Percentiles rank a stretch among this genome's conserved stretches.
phyloP scores from a whole-genome alignment of 805 yeast species.

The Candida alai region DNA sequence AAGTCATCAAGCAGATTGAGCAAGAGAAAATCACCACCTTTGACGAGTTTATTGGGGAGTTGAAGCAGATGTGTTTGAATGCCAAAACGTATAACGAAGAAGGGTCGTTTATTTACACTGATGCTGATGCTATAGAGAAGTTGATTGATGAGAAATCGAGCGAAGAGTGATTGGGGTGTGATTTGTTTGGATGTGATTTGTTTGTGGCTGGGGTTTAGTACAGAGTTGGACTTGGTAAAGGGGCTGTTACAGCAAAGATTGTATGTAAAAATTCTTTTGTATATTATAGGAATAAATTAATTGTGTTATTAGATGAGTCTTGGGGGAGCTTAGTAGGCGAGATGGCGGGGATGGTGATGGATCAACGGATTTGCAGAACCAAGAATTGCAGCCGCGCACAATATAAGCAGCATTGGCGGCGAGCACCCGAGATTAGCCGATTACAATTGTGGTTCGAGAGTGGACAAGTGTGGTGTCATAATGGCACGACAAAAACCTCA shows the following conservation, averaged over 20 bases:
- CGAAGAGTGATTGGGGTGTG: too few relatives aligned
- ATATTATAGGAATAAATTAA: conserved; percentile 1
- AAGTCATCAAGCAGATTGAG: conserved; percentile 48
- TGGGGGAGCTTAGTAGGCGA: too few relatives aligned
- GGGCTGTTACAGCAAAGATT: background rate
- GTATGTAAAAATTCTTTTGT: background rate
- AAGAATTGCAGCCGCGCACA: too few relatives aligned
- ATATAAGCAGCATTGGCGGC: too few relatives aligned
- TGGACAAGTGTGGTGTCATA: too few relatives aligned
- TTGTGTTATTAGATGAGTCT: too few relatives aligned
- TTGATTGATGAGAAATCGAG: conserved; percentile 19
- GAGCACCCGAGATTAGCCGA: too few relatives aligned
- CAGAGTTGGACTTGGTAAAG: conserved; percentile 5
- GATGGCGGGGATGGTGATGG: too few relatives aligned
- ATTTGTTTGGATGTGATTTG: conserved; percentile 2
- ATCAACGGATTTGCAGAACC: too few relatives aligned
- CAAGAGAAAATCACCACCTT: conserved; percentile 32
- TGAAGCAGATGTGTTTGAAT: conserved; percentile 64
- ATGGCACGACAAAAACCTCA: too few relatives aligned
- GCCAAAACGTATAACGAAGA: conserved; percentile 72
- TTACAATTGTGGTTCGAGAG: too few relatives aligned
- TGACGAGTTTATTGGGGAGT: conserved; percentile 54
- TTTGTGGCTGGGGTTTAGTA: background rate
- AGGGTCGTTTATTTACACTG: conserved; percentile 58
- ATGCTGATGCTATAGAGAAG: conserved; percentile 48